Conservation (phyloP, 1,284 basidiomycete genomes). For the Cerrena zonata region DNA sequence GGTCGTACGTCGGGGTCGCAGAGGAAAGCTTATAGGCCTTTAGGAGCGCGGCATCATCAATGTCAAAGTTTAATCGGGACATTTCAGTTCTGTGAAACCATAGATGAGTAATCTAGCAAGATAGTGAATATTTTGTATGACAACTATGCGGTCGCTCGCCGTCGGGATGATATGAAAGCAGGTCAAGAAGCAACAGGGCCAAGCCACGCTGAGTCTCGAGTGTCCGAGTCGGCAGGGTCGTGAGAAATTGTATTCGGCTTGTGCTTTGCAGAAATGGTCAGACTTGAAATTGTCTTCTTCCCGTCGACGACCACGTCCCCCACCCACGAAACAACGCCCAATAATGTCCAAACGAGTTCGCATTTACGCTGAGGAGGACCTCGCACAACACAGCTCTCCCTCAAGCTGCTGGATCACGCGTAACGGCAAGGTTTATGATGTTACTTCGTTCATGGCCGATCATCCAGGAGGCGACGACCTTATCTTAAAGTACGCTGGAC, state of each 20-base stretch:
- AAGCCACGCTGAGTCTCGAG: too few species aligned
- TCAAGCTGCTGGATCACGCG: constrained; percentile 72
- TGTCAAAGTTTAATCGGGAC: constrained; percentile 52
- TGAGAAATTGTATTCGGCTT: not conserved
- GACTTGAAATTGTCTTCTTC: constrained; percentile 1
- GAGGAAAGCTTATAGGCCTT: constrained; percentile 70
- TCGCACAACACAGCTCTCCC: constrained; percentile 50
- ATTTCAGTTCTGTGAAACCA: not conserved
- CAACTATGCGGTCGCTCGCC: not conserved
- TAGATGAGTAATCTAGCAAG: not conserved
- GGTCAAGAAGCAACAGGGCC: too few species aligned
- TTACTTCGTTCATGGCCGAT: constrained; percentile 69
- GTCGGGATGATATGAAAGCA: too few species aligned
- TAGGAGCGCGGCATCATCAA: constrained; percentile 69
- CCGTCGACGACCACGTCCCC: constrained; percentile 12
- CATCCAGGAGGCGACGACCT: constrained; percentile 85
- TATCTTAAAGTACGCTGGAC: constrained; percentile 76
- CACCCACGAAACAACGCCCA: too few species aligned
- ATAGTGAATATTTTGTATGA: not conserved
- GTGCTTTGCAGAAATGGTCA: not conserved
- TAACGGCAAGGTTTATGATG: constrained; percentile 74
- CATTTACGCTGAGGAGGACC: constrained; percentile 70
- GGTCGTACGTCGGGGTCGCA: constrained; percentile 58
- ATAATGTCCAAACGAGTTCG: constrained; percentile 59
- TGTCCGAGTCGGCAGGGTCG: too few species aligned